These are phyloP conservation scores for Scenedesmus sp. DNA, from an alignment of 163 green algal species.

Conservation along the genomic window DNA sequence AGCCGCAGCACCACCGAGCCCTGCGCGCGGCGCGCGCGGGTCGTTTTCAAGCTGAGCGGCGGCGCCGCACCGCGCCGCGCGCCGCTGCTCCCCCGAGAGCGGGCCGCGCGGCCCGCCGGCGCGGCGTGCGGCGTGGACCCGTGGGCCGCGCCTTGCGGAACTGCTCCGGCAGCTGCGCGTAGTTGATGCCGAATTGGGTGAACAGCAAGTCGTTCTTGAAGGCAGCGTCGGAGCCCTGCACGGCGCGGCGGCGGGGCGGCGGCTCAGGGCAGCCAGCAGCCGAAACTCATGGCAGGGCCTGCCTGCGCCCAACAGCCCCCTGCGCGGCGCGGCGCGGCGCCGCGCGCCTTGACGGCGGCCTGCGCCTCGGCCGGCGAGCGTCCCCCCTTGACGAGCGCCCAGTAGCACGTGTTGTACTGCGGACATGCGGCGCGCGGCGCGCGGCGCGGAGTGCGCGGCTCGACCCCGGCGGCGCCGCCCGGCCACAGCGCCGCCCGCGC, in stretches of 20 bases:
- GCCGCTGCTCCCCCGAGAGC: too few species aligned
- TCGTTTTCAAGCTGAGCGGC: background rate
- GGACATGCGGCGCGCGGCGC: too few species aligned
- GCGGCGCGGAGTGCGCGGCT: too few species aligned
- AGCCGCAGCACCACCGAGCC: slow-evolving; percentile 76
- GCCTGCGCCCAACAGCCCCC: background rate
- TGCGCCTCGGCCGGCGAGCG: slow-evolving; percentile 75
- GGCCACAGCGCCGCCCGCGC: too few species aligned
- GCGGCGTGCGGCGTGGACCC: background rate
- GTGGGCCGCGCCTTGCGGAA: slow-evolving; percentile 81
- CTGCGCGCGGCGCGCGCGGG: slow-evolving; percentile 50
- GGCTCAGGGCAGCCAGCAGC: too few species aligned
- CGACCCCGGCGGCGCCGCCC: too few species aligned
- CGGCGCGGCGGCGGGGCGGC: background rate
- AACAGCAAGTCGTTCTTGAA: slow-evolving; percentile 97
- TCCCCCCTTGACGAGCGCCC: slow-evolving; percentile 86
- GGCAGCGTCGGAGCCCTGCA: slow-evolving; percentile 77
- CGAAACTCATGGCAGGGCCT: too few species aligned
- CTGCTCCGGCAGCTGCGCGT: slow-evolving; percentile 82
- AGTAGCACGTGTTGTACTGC: slow-evolving; percentile 98
- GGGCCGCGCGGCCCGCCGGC: background rate
- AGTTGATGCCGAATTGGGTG: slow-evolving; percentile 90
- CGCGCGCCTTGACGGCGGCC: slow-evolving; percentile 69
- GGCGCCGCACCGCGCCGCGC: too few species aligned
- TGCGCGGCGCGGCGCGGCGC: background rate